phyloP scores from a whole-genome alignment of 495 filamentous ascomycete genomes.

The Platismatia glauca region DNA sequence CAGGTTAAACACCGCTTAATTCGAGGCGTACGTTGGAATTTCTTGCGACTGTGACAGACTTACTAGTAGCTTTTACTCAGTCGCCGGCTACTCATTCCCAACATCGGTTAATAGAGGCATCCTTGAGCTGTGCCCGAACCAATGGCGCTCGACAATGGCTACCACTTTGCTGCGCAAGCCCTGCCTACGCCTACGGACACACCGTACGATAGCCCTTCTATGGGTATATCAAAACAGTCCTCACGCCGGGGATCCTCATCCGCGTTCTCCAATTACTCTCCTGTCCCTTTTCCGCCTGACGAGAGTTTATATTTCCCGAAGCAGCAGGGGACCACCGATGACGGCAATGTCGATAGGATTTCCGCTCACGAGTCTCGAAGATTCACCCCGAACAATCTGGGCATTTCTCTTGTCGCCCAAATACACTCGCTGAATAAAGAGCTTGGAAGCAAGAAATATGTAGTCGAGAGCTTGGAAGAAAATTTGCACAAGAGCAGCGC shows the following conservation, averaged over 20 bases:
- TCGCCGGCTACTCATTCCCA: neutral
- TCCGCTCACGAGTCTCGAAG: conserved; percentile 78
- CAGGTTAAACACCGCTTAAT: neutral
- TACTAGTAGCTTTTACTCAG: neutral
- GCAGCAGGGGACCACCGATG: conserved; percentile 28
- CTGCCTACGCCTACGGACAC: conserved; percentile 61
- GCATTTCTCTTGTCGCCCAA: conserved; percentile 89
- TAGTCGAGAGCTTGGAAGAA: conserved; percentile 75
- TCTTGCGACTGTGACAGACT: neutral
- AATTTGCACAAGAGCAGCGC: conserved; percentile 58
- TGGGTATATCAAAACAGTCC: conserved; percentile 41
- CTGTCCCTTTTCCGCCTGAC: conserved; percentile 51
- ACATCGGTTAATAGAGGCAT: neutral
- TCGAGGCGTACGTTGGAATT: neutral
- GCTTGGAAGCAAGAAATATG: conserved; percentile 73
- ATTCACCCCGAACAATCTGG: conserved; percentile 81
- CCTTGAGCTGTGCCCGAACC: neutral
- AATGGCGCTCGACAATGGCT: conserved; percentile 23
- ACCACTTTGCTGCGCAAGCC: conserved; percentile 27
- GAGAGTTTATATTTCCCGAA: conserved; percentile 34
- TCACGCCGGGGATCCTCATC: conserved; percentile 51
- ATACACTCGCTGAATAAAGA: conserved; percentile 82
- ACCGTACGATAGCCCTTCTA: conserved; percentile 54
- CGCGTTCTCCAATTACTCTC: conserved; percentile 43
- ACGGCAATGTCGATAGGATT: conserved; percentile 58